Base-by-base conservation (phyloP, 495 filamentous ascomycete species). In the Penicillium steckii region DNA sequence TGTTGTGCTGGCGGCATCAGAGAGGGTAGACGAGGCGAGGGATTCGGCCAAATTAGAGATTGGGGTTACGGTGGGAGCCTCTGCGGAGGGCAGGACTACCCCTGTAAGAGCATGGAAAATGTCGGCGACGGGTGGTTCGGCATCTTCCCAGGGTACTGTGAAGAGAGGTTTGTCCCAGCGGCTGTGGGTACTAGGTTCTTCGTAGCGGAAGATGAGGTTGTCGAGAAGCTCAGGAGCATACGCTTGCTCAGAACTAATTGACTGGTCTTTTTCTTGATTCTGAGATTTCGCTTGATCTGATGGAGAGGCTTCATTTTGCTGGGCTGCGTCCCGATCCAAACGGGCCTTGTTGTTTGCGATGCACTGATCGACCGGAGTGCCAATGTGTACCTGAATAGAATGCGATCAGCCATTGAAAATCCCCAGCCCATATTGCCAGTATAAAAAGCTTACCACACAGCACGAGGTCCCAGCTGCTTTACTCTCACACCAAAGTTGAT, bases 151-250 rank as follows among this genome's bases (percentile, higher is more conserved):
- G 9, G 89, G 82, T 0, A 97, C 84, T 8, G 91, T 93, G 74
- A 97, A 97, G 18, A 97, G 79, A 4, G 94, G 94, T 55, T 86
- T 88, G 67, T 98, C 94, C 94, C 94, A 98, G 41, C 94, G 80
- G 13, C 82, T 88, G 88, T 97, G 93, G 44, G 88, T 85, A 73
- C 92, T 96, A 12, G 94, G 94, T 73, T 97, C 94, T 70, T 98
- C 94, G 67, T 95, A 96, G 42, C 94, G 84, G 64, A 92, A 96
- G 42, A 97, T 85, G 15, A 98, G 82, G 68, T 97, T 96, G 62
- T 96, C 88, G 75, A 95, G 90, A 56, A 90, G 84, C 3, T 84
- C 80, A 0, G 74, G 65, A 4, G 79, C 74, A 68, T 90, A 91
- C 1, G 83, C 69, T n/a, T 78, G 76, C 46, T 80, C 74, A 13